Evolutionary conservation across 2,329 filamentous ascomycete genomes (phyloP).

Genomic region (Calcarisporium arbuscula): DNA sequence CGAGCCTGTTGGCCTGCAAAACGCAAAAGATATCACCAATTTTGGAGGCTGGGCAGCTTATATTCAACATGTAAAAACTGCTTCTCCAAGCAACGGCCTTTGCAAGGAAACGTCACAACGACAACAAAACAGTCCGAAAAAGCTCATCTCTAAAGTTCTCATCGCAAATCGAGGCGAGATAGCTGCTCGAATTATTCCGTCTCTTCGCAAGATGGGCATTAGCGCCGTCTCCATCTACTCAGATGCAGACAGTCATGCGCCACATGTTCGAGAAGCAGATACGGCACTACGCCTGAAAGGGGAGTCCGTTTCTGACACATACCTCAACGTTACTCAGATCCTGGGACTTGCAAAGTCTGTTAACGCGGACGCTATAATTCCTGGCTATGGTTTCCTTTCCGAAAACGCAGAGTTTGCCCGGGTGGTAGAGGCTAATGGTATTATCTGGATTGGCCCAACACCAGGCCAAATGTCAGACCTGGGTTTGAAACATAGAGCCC

Average conservation of each 20-base stretch:
- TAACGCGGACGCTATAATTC: constrained; percentile 52
- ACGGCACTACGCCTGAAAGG: constrained; percentile 59
- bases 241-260: constrained; percentile 51
- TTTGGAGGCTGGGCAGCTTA: constrained; percentile 27
- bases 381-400: constrained; percentile 61
- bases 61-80: constrained; percentile 8
- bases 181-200: constrained; percentile 63
- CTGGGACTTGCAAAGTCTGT: constrained; percentile 44
- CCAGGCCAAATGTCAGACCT: constrained; percentile 34
- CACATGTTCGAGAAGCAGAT: constrained; percentile 63
- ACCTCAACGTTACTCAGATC: constrained; percentile 60
- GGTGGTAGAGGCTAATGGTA: constrained; percentile 43
- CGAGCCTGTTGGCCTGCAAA: constrained; percentile 24
- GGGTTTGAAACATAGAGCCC: constrained; percentile 31
- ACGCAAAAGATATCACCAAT: constrained; percentile 23
- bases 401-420: constrained; percentile 58
- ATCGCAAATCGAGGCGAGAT: constrained; percentile 74
- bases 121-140: constrained; percentile 1
- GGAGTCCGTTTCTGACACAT: constrained; percentile 35
- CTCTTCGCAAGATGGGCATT: constrained; percentile 60
- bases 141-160: constrained; percentile 31
- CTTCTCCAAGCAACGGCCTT: constrained; percentile 3
- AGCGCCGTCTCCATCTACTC: constrained; percentile 67
- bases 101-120: neutral
- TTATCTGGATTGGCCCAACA: constrained; percentile 55